Percentiles rank a stretch among this genome's conserved stretches.
Evolutionary conservation across 768 basidiomycete species (phyloP).

Genomic region (Collybiopsis luxurians): DNA sequence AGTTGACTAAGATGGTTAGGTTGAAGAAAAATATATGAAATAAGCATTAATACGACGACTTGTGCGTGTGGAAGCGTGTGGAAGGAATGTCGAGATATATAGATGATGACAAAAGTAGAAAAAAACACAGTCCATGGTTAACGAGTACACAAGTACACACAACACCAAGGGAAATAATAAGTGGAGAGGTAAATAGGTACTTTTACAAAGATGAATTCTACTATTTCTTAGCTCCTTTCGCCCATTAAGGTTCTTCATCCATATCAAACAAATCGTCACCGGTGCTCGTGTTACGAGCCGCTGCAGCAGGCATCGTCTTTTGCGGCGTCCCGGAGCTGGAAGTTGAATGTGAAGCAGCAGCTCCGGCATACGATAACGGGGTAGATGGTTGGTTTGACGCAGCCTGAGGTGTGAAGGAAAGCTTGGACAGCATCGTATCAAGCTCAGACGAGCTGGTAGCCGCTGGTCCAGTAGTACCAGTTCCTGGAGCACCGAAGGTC

Average conservation of each 20-base stretch:
- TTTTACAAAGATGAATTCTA: constrained; percentile 1
- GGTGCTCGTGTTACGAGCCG: not conserved
- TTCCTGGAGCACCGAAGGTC: not conserved
- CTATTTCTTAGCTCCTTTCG: not conserved
- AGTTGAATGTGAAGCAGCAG: not conserved
- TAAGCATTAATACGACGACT: too few species aligned
- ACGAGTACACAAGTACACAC: not conserved
- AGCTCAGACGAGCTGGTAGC: not conserved
- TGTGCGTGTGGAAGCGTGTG: too few species aligned
- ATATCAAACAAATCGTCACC: constrained; percentile 60
- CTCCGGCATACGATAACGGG: not conserved
- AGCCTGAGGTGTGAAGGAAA: not conserved
- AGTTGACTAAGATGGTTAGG: too few species aligned
- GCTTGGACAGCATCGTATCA: not conserved
- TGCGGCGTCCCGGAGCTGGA: not conserved
- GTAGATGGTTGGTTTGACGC: not conserved
- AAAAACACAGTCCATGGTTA: not conserved
- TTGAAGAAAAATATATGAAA: too few species aligned
- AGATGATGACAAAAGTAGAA: too few species aligned
- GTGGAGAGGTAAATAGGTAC: constrained; percentile 3
- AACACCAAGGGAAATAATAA: too few species aligned
- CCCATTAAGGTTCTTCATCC: constrained; percentile 44
- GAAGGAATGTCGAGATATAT: too few species aligned
- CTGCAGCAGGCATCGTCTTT: not conserved
- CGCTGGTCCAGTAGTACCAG: not conserved